Conservation (phyloP, 345 rosid species). For the Limnanthes douglasii region DNA sequence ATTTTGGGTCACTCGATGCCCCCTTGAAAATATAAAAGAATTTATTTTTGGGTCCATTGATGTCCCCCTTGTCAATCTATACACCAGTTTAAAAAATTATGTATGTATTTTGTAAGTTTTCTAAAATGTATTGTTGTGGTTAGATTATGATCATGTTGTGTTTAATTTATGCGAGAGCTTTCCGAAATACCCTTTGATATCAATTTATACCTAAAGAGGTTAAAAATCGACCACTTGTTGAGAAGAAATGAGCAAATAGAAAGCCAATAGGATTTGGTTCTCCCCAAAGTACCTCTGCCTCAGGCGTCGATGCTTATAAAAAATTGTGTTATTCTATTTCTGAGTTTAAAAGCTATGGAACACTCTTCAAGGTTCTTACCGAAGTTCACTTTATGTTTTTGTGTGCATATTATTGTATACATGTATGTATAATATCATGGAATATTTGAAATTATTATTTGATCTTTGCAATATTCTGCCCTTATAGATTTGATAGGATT, state of each 20-base stretch:
- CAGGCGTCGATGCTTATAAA: slow-evolving; percentile 72
- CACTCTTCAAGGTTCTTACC: slow-evolving; percentile 71
- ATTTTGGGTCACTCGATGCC: too few relatives aligned
- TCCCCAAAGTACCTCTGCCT: slow-evolving; percentile 41
- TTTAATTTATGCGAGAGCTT: slow-evolving; percentile 42
- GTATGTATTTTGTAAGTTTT: slow-evolving; percentile 33
- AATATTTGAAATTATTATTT: slow-evolving; percentile 10
- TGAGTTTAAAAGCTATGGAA: slow-evolving; percentile 69
- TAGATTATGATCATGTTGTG: too few relatives aligned
- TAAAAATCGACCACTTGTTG: slow-evolving; percentile 72
- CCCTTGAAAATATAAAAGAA: slow-evolving; percentile 38
- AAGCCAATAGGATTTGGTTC: slow-evolving; percentile 81
- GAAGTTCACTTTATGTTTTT: slow-evolving; percentile 1
- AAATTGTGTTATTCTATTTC: slow-evolving; percentile 68
- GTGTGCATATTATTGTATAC: neutral
- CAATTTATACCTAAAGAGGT: slow-evolving; percentile 72
- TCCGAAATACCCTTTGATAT: slow-evolving; percentile 78
- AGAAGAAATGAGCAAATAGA: slow-evolving; percentile 87
- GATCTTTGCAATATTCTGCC: slow-evolving; percentile 42
- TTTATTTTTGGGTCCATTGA: slow-evolving; percentile 80
- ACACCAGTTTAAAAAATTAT: slow-evolving; percentile 79
- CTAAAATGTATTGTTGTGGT: slow-evolving; percentile 8
- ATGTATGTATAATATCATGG: neutral
- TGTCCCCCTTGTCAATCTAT: slow-evolving; percentile 73
- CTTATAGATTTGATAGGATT: slow-evolving; percentile 95